Evolutionary conservation across 352 stramenopile genomes (phyloP), one percentile per base, ranked within the genome.

Genomic region (Phytophthora multivora): DNA sequence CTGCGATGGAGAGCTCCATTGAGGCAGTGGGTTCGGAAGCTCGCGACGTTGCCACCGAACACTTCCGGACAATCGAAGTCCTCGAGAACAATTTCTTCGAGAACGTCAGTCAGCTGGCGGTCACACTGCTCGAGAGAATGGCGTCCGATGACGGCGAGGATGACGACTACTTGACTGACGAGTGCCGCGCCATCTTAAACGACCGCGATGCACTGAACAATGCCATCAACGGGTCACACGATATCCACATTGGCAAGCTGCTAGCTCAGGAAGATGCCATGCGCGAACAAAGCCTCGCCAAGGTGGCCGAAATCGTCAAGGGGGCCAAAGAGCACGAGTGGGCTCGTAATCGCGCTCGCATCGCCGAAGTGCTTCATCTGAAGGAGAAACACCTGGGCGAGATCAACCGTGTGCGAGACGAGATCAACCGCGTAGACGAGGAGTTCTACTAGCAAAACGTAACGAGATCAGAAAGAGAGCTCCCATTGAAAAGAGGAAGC

Each of bases 51-150:
- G 71, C 80, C 16, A 93, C 83, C 0, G 83, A 93, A 54, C 85
- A 93, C 63, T 98, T 98, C 66, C 77, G 93, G 0, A 84, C 81
- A 2, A 75, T 97, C 42, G 93, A 98, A 62, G 83, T 94, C 21
- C 75, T 96, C 3, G 91, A 98, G 55, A 95, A 97, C 72, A 92
- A 86, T 35, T 98, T 97, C 60, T 97, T 95, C 33, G 81, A 92
- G 56, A 88, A 77, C 41, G 80, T 97, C 51, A 92, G 78, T 26
- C 86, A 97, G 49, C 60, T 94, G 26, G 85, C 85, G 0, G 82
- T 90, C 15, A 73, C 78, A 41, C 58, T 94, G 31, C 79, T 94
- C 10, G 86, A 94, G 50, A 73, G 86, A 21, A 88, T 92, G 77
- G 79, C 81, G 10, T 82, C 80, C 0, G 85, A 93, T 36, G 85